phyloP scores from a whole-genome alignment of 306 rosid genomes.

The Cucurbita maxima region DNA sequence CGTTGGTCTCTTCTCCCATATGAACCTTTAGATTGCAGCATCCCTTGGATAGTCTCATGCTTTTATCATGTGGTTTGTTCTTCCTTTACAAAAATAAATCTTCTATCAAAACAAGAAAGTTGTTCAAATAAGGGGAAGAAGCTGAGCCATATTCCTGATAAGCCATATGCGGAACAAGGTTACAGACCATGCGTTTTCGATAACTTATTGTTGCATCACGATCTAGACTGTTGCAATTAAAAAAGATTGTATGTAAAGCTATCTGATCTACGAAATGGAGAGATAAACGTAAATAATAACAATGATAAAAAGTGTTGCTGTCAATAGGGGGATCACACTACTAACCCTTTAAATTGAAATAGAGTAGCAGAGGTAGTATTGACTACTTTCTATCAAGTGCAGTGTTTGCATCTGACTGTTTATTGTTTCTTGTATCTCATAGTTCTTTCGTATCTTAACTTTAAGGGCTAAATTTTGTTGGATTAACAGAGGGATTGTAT shows the following conservation, averaged over 20 bases:
- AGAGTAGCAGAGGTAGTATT: neutral
- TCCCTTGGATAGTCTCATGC: neutral
- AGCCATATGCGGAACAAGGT: neutral
- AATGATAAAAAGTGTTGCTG: neutral
- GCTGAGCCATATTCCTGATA: neutral
- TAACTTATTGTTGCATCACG: neutral
- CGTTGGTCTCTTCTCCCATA: neutral
- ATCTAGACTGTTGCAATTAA: neutral
- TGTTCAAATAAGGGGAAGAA: neutral
- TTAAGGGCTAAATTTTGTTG: neutral
- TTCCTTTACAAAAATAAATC: neutral
- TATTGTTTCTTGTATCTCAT: neutral
- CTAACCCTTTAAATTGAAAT: neutral
- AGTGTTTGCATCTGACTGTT: neutral
- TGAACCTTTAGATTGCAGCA: neutral
- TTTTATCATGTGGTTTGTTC: neutral
- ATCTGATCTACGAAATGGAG: neutral
- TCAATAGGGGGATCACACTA: neutral
- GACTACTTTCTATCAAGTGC: neutral
- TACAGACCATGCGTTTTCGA: neutral
- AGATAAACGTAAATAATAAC: neutral
- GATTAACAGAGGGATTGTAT: neutral
- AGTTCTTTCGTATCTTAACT: neutral
- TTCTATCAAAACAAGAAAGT: neutral
- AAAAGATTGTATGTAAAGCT: neutral